Percentiles rank a stretch among this genome's conserved stretches.
These are phyloP conservation scores for Microbotryomycetes sp. DNA, from an alignment of 1,284 basidiomycete genomes.

Conservation along the genomic window DNA sequence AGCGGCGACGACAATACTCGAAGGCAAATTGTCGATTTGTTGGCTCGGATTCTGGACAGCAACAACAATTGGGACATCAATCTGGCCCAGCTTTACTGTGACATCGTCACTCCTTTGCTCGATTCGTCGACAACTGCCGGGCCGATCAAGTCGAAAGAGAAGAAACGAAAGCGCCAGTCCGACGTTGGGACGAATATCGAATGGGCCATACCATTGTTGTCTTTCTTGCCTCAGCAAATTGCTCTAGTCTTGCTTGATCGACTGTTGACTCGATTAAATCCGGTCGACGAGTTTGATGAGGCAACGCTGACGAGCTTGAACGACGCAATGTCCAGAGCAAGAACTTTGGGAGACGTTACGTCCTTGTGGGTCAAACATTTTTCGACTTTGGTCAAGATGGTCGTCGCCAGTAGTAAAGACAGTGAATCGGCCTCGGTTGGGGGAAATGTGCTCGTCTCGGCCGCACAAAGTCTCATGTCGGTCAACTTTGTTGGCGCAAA, in stretches of 20 bases:
- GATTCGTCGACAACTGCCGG: background rate
- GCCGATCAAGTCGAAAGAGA: background rate
- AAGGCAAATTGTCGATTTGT: background rate
- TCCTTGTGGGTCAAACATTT: background rate
- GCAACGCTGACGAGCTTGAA: background rate
- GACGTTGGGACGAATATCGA: background rate
- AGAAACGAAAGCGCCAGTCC: slow-evolving; percentile 2
- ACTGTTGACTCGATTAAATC: background rate
- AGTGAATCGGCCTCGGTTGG: background rate
- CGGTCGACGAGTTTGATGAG: background rate
- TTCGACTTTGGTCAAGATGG: background rate
- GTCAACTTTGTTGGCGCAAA: too few relatives aligned
- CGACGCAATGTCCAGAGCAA: background rate
- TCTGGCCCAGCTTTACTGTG: slow-evolving; percentile 8
- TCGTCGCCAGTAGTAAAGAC: background rate
- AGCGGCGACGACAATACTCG: background rate
- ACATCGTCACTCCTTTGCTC: slow-evolving; percentile 6
- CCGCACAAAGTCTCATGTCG: background rate
- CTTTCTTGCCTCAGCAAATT: background rate
- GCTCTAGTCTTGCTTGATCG: background rate
- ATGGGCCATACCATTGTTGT: background rate
- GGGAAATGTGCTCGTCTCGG: background rate
- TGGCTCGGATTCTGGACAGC: background rate
- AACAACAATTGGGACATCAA: background rate
- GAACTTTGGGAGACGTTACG: background rate